A percentile compares a stretch with the other conserved stretches of the same genome.
Conservation (phyloP, 148 eudicot genomes). For the Talinum fruticosum region DNA sequence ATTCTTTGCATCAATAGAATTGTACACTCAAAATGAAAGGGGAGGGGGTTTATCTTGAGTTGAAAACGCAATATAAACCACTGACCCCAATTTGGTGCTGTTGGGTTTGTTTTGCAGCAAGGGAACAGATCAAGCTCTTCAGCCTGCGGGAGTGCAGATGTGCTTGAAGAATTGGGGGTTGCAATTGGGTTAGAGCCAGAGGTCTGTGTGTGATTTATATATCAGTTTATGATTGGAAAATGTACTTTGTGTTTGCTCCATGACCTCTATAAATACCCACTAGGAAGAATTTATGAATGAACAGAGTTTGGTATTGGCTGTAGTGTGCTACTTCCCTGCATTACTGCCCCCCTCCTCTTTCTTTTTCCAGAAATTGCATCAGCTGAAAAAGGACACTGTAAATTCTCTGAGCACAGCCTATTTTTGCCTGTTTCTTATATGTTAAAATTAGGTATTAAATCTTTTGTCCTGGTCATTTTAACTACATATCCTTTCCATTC, state of each 20-base stretch:
- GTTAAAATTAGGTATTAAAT: background rate
- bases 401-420: background rate
- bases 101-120: constrained; percentile 54
- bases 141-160: constrained; percentile 99
- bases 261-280: background rate
- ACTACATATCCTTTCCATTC: constrained; percentile 2
- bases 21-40: background rate
- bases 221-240: background rate
- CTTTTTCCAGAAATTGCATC: background rate
- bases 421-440: constrained; percentile 1
- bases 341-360: background rate
- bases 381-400: background rate
- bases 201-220: constrained; percentile 41
- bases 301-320: constrained; percentile 10
- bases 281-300: constrained; percentile 18
- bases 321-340: background rate
- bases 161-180: constrained; percentile 83
- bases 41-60: background rate
- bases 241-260: constrained; percentile 10
- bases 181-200: constrained; percentile 80
- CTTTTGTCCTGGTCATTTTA: background rate
- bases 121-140: constrained; percentile 98
- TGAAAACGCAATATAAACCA: background rate
- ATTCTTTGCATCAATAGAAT: background rate
- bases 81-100: background rate